phyloP scores from a whole-genome alignment of 441 rosid species.

The Metrosideros polymorpha region DNA sequence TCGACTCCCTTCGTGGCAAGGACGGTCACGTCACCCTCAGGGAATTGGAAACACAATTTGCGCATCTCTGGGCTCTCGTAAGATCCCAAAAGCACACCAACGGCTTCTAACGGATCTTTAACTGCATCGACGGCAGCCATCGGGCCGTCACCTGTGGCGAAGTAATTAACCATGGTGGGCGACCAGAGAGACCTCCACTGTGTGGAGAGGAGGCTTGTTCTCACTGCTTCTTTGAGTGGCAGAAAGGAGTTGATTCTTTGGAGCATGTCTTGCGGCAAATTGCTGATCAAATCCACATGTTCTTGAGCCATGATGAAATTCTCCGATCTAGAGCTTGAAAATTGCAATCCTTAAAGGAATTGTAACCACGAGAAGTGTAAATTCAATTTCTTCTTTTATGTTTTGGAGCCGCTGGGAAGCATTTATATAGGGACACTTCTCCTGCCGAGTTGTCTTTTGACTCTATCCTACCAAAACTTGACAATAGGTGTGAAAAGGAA shows the following conservation, averaged over 20 bases:
- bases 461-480: neutral
- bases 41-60: neutral
- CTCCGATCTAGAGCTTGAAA: neutral
- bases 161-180: neutral
- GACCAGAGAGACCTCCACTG: slow-evolving; percentile 7
- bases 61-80: neutral
- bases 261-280: slow-evolving; percentile 5
- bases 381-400: neutral
- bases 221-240: neutral
- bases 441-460: neutral
- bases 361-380: neutral
- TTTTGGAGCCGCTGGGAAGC: neutral
- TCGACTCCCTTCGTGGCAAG: slow-evolving; percentile 5
- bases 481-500: neutral
- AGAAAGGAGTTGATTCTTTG: neutral
- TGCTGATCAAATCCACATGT: neutral
- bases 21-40: neutral
- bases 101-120: neutral
- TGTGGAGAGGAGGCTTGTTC: neutral
- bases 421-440: neutral
- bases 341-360: neutral
- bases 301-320: slow-evolving; percentile 12
- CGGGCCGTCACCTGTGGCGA: neutral
- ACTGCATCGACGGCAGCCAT: neutral
- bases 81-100: neutral